Conservation (phyloP, 2,329 filamentous ascomycete species). For the Colletotrichum coccodes region DNA sequence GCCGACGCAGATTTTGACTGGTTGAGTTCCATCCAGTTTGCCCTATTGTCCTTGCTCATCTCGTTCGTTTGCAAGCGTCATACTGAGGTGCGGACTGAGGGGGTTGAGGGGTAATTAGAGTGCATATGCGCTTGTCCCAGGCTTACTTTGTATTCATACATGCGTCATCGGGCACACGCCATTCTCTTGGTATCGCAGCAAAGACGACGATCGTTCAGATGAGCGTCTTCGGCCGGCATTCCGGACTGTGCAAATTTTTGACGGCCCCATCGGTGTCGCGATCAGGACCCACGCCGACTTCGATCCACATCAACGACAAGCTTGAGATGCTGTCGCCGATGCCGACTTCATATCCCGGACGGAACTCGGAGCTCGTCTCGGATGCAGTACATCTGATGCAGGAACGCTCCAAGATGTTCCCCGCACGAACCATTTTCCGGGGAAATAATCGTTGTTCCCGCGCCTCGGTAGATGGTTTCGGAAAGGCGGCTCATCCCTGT, state of each 20-base stretch:
- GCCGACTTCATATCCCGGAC: background rate
- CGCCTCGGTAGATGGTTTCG: background rate
- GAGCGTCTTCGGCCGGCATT: background rate
- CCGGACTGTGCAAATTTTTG: background rate
- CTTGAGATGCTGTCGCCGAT: background rate
- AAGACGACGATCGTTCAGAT: background rate
- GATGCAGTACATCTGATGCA: background rate
- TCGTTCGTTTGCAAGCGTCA: background rate
- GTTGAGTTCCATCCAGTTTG: background rate
- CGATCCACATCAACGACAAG: background rate
- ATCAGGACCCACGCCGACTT: background rate
- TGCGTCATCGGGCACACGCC: background rate
- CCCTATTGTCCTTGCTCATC: background rate
- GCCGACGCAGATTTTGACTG: conserved; percentile 12
- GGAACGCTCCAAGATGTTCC: background rate
- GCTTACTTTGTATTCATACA: background rate
- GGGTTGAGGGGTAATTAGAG: background rate
- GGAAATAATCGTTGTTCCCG: background rate
- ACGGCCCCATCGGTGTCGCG: background rate
- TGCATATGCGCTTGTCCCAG: background rate
- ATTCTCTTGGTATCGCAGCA: background rate
- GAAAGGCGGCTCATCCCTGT: background rate
- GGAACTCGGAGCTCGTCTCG: background rate
- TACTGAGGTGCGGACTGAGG: background rate
- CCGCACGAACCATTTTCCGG: background rate